Conservation (phyloP, 768 basidiomycete species). For the Pleurotus salmoneostramineus region DNA sequence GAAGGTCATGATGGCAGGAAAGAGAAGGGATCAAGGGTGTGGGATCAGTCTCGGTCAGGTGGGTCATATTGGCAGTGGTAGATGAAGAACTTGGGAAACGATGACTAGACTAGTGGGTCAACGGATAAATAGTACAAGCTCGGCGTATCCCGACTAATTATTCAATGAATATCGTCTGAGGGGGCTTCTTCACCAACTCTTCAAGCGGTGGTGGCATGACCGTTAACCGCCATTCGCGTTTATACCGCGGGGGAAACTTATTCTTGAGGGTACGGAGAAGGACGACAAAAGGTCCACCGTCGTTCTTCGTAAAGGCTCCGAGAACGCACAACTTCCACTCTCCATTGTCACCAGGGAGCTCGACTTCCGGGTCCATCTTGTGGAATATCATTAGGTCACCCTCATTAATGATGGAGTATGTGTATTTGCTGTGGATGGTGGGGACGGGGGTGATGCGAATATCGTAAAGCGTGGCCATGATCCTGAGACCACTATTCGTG, state of each 20-base stretch:
- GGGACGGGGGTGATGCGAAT: not conserved
- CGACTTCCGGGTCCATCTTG: not conserved
- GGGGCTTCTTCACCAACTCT: not conserved
- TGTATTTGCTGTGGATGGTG: not conserved
- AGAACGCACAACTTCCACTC: not conserved
- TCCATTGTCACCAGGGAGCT: not conserved
- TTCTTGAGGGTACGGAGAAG: not conserved
- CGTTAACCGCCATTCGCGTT: not conserved
- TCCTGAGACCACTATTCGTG: not conserved
- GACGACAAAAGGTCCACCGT: not conserved
- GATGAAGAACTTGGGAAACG: too few species aligned
- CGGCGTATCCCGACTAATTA: not conserved
- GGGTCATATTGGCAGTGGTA: not conserved
- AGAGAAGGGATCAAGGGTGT: not conserved
- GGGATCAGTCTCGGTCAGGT: not conserved
- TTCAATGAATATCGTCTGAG: not conserved
- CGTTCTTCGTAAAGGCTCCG: not conserved
- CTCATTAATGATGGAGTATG: not conserved
- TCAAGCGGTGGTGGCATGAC: not conserved
- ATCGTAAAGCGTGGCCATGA: not conserved
- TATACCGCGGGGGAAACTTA: not conserved
- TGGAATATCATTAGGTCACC: not conserved
- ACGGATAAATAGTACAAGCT: too few species aligned
- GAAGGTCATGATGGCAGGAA: not conserved
- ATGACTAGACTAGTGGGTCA: too few species aligned